phyloP scores from a whole-genome alignment of 1,139 yeast species.

The Magnusiomyces tetraspermus region DNA sequence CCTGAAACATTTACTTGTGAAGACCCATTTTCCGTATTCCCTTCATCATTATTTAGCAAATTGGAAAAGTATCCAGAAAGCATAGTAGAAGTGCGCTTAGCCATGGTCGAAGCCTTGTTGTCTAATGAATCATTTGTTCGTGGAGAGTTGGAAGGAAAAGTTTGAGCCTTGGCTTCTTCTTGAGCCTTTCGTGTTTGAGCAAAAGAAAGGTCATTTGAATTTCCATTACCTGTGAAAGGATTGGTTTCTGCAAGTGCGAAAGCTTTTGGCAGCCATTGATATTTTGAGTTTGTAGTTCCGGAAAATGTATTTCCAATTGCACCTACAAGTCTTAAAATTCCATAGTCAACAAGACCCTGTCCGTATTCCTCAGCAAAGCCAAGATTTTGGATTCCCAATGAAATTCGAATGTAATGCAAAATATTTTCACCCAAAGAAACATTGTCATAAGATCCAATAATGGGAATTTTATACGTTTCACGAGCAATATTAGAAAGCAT shows the following conservation, averaged over 20 bases:
- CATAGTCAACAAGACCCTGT: constrained; percentile 58
- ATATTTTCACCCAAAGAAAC: constrained; percentile 56
- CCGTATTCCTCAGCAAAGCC: constrained; percentile 64
- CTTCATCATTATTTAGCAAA: too few species aligned
- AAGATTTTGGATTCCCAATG: constrained; percentile 21
- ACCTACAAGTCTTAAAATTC: constrained; percentile 56
- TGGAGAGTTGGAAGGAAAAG: too few species aligned
- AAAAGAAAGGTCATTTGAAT: background rate
- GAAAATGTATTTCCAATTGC: constrained; percentile 56
- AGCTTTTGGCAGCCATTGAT: constrained; percentile 74
- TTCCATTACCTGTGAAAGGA: too few species aligned
- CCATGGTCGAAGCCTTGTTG: background rate
- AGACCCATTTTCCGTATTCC: too few species aligned
- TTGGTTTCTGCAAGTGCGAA: background rate
- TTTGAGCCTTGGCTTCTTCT: too few species aligned
- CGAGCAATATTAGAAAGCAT: constrained; percentile 40
- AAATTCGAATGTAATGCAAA: constrained; percentile 47
- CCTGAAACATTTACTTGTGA: too few species aligned
- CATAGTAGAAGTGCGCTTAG: constrained; percentile 1
- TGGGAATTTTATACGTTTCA: constrained; percentile 45
- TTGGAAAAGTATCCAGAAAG: constrained; percentile 3
- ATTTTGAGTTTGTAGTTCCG: constrained; percentile 64
- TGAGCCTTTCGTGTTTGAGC: background rate
- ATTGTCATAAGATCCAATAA: constrained; percentile 57
- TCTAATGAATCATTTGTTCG: background rate